Evolutionary conservation across 2,329 filamentous ascomycete genomes (phyloP), one percentile per base, ranked within the genome.

Genomic region (Aspergillus sp.): DNA sequence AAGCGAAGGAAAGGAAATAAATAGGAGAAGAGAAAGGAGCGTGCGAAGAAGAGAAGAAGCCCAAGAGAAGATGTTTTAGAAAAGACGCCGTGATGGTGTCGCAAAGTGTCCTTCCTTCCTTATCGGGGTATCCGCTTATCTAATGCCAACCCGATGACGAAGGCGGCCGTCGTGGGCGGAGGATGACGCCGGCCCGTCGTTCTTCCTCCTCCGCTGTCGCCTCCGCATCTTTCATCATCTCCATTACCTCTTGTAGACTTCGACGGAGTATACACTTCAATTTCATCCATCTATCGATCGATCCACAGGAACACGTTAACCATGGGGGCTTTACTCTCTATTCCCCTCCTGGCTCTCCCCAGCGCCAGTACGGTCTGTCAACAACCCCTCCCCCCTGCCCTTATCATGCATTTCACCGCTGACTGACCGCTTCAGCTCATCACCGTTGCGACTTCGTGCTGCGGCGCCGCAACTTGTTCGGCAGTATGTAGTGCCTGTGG

Each of bases 401-500:
- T 32, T 30, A 42, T 30, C 43, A 20, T 36, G 24, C 40, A 9
- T 16, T 16, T 43, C 19, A n/a, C 9, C 46, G 13, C 24, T 40
- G 4, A 48, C 50, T 48, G 38, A 48, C 41, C 7, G 26, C 9
- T 16, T 6, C 17, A 92, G 89, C 65, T 95, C 58, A 70, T 90
- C 60, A 90, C 88, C 41, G 86, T 91, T 62, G 88, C 79, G 57
- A 90, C 88, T 58, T 96, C 91, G 65, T 99, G 94, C 76, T 99
- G 94, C 71, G 94, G 94, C 68, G 94, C 94, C 24, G 92, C 94
- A 43, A 96, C 94, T 48, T 97, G 93, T 76, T 95, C 91, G 63
- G 93, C 94, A 71, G 87, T 97, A 45, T 97, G 92, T 77, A 94
- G 89, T 70, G 89, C 91, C 11, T 99, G 93, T 70, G 93, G 94